Evolutionary conservation across 202 grass and related monocot genomes (phyloP).

Genomic region (Carex arenaria): DNA sequence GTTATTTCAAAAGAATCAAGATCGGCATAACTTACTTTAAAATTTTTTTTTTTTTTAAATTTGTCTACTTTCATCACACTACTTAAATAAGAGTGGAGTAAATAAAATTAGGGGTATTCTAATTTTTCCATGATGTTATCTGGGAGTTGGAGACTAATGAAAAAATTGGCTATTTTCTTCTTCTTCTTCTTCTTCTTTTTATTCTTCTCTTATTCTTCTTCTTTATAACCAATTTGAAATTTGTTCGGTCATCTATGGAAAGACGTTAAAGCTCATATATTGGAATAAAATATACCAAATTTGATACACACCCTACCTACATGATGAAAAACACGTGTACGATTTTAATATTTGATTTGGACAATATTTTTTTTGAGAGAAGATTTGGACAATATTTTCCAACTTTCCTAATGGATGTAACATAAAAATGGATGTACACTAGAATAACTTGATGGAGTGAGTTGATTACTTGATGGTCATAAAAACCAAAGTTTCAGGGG

Average conservation of each 20-base stretch:
- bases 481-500: neutral
- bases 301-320: neutral
- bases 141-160: neutral
- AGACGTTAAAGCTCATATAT: neutral
- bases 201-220: neutral
- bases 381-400: neutral
- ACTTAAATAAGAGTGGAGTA: neutral
- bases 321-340: neutral
- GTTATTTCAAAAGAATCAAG: neutral
- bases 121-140: too few species aligned
- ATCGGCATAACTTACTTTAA: neutral
- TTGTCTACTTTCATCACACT: neutral
- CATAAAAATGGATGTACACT: neutral
- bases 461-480: neutral
- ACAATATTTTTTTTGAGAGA: neutral
- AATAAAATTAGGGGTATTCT: neutral
- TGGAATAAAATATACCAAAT: neutral
- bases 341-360: neutral
- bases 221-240: neutral
- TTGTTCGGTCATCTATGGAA: neutral
- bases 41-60: too few species aligned
- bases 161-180: neutral
- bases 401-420: neutral
- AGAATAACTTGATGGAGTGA: neutral
- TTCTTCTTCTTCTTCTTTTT: neutral